Percentiles rank a stretch among this genome's conserved stretches.
Evolutionary conservation across 371 early-diverging fungal species (phyloP).

Genomic region (Mortierella sp.): DNA sequence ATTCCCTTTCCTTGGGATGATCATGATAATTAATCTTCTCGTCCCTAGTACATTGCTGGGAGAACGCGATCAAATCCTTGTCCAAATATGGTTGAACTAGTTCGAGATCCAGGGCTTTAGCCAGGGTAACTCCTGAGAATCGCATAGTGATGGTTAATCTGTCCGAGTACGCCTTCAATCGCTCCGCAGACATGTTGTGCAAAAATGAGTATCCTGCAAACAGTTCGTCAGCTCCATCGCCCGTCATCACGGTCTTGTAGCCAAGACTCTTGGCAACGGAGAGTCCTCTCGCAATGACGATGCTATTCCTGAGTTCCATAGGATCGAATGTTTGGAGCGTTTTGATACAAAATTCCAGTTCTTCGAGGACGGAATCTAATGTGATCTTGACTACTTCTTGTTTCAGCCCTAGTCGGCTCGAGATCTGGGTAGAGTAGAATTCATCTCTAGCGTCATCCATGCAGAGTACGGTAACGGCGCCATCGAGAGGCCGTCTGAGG

Average conservation of each 20-base stretch:
- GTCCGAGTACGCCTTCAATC: constrained; percentile 57
- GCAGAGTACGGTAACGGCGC: constrained; percentile 53
- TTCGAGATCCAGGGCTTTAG: constrained; percentile 52
- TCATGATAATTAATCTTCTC: constrained; percentile 58
- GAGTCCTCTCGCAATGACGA: constrained; percentile 63
- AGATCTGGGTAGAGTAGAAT: constrained; percentile 60
- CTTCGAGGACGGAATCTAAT: constrained; percentile 45
- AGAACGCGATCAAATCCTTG: constrained; percentile 60
- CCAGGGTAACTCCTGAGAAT: constrained; percentile 62
- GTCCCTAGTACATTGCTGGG: constrained; percentile 55
- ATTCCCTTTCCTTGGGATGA: constrained; percentile 28
- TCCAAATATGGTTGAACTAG: constrained; percentile 66
- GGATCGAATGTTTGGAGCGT: constrained; percentile 68
- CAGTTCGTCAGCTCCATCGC: constrained; percentile 75
- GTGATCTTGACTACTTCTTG: constrained; percentile 59
- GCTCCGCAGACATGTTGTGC: constrained; percentile 57
- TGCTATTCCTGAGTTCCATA: constrained; percentile 71
- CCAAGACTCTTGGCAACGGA: constrained; percentile 58
- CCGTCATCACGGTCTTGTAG: constrained; percentile 66
- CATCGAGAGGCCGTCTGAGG: constrained; percentile 20
- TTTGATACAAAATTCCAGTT: constrained; percentile 58
- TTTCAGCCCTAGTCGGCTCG: constrained; percentile 44
- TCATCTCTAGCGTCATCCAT: constrained; percentile 61
- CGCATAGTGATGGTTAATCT: constrained; percentile 59
- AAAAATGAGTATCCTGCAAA: constrained; percentile 74